Evolutionary conservation across 352 stramenopile species (phyloP).

Genomic region (Globisporangium cederbergense): DNA sequence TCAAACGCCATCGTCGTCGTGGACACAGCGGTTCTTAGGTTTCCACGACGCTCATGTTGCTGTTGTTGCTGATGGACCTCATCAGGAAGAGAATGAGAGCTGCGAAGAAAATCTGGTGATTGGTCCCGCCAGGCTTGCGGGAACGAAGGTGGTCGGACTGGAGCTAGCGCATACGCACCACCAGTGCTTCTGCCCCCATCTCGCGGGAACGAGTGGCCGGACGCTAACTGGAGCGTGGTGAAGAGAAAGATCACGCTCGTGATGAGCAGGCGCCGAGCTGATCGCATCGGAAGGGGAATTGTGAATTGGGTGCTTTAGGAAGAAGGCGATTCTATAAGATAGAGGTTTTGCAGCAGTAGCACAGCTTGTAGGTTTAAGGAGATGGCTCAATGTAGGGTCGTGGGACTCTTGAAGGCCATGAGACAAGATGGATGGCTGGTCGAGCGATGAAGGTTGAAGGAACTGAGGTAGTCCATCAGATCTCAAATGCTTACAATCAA

Average conservation of each 20-base stretch:
- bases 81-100: not conserved
- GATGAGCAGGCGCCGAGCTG: slow-evolving; percentile 1
- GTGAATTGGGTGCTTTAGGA: slow-evolving; percentile 54
- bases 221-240: not conserved
- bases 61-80: not conserved
- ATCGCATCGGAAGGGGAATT: slow-evolving; percentile 15
- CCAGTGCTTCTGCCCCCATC: no score
- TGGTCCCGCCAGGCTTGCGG: not conserved
- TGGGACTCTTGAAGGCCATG: no score
- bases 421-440: no score
- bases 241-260: slow-evolving; percentile 2
- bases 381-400: no score
- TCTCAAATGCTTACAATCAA: no score
- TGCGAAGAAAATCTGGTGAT: not conserved
- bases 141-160: not conserved
- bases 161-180: not conserved
- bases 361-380: no score
- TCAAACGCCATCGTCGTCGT: not conserved
- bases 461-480: no score
- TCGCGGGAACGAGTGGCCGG: not conserved
- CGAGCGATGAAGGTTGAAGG: no score
- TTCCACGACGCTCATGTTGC: not conserved
- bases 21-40: not conserved
- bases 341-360: no score
- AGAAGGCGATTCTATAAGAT: no score